Base-by-base conservation (phyloP, 345 rosid species). In the Barbarea vulgaris region DNA sequence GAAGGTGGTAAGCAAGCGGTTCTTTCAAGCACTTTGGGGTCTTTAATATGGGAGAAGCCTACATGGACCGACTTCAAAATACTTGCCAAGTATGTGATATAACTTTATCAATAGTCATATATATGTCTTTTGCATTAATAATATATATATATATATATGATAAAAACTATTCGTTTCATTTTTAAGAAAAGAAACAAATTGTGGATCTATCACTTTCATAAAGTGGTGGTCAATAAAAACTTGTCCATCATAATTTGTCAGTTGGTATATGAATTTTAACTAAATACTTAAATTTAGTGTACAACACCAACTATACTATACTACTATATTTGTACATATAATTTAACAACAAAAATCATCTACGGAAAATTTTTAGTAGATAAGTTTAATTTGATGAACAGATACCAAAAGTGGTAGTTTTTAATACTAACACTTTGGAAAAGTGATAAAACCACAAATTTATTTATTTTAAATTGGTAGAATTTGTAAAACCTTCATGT, bases 41-140 rank as follows among this genome's bases (percentile, higher is more conserved):
- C 89, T 64, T 77, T 94, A 65, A 87, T 95, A 6, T 91, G 98
- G 98, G 86, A 80, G 66, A 89, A 83, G 76, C 98, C 97, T 19
- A 82, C 77, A 44, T 80, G 52, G 55, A 81, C 93, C 39, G 98
- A 94, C 70, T 91, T 89, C 82, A 82, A 83, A 46, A 86, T 83
- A 70, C 79, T 94, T 74, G 96, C 96, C 52, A 87, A 89, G 55
- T 51, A 48, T 18, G 14, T 47, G 1, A 6, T 17, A 7, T 17
- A 0, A 41, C 15, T 41, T 41, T 13, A 41, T 14, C 4, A 9
- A 41, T 13, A 41, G 3, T 13, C 17, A 4, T 41, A 5, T 41
- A 41, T 41, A n/a, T 41, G 13, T 14, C 4, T 3, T 14, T n/a
- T n/a, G n/a, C n/a, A n/a, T n/a, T n/a, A n/a, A n/a, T n/a, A n/a